Evolutionary conservation across 1,139 yeast species (phyloP), one percentile per base, ranked within the genome.

Genomic region (Pichia sp.): DNA sequence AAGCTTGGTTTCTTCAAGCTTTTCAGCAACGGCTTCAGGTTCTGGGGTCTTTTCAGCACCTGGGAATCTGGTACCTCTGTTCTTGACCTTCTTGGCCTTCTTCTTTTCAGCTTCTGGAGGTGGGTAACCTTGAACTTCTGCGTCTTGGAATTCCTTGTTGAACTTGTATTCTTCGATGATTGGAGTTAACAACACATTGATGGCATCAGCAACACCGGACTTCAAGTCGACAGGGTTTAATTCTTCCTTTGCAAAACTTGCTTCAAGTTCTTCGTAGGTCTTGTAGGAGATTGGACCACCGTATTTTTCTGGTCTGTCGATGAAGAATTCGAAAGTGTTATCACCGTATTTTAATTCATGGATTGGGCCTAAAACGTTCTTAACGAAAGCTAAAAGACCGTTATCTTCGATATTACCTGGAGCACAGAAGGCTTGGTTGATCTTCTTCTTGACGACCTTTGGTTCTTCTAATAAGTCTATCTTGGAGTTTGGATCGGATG

Each of bases 401-500:
- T 94, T 94, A 57, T 87, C 95, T 58, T 84, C 91, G 39, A 89
- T 81, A 55, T 83, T 90, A 58, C 98, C 98, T 30, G 98, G 96
- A 20, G 96, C 91, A 71, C 98, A 94, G 75, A 79, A 93, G 3
- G 99, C 99, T 64, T 86, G 79, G 60, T 81, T 81, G 60, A 94
- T 81, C 78, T 94, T 94, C 83, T 91, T 91, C 70, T 83, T 85
- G 48, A 94, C 93, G 36, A 72, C 69, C 64, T 87, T 86, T 55
- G 96, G 96, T 44, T 85, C 93, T 67, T 94, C 99, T 55, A 91
- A 71, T 42, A 94, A 68, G 63, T 93, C 99, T 54, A 93, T 90
- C 72, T 94, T 94, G 48, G 98, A 90, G 74, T 90, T 93, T 59
- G 99, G 98, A 71, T 93, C 99, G 27, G 96, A 88, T 1, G 99